A percentile compares a stretch with the other conserved stretches of the same genome.
Conservation (phyloP, 2,329 filamentous ascomycete species). For the Ophiocordyceps camponoti-leonardi region DNA sequence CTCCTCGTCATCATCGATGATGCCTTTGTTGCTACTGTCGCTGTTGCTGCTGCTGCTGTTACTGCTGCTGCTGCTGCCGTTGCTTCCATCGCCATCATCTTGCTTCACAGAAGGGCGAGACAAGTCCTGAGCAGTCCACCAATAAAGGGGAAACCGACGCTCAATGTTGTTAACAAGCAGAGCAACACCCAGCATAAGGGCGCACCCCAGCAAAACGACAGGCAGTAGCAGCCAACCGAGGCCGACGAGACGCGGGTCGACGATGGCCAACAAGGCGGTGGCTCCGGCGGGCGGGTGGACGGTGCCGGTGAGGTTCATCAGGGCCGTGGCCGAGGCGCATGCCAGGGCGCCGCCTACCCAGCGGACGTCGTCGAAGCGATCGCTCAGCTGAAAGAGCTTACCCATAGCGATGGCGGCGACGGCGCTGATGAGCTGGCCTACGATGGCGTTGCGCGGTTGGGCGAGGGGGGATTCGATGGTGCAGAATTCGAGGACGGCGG, state of each 20-base stretch:
- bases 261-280: conserved; percentile 51
- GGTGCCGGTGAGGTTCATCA: conserved; percentile 56
- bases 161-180: conserved; percentile 54
- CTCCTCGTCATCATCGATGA: conserved; percentile 2
- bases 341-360: conserved; percentile 50
- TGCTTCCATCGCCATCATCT: neutral
- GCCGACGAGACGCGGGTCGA: conserved; percentile 31
- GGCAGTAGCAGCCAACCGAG: conserved; percentile 56
- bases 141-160: conserved; percentile 49
- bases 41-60: neutral
- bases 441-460: conserved; percentile 52
- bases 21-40: neutral
- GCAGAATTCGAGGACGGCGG: conserved; percentile 60
- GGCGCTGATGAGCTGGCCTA: conserved; percentile 49
- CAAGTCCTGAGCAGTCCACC: conserved; percentile 39
- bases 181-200: conserved; percentile 44
- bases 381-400: conserved; percentile 44
- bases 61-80: neutral
- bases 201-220: conserved; percentile 40
- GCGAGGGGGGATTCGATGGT: conserved; percentile 54
- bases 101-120: neutral
- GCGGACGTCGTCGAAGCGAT: conserved; percentile 30
- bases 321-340: conserved; percentile 42
- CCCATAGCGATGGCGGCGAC: conserved; percentile 42
- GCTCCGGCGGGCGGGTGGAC: conserved; percentile 61